A percentile compares a stretch with the other conserved stretches of the same genome.
Conservation (phyloP, 345 rosid genomes). For the Aquilaria sinensis region DNA sequence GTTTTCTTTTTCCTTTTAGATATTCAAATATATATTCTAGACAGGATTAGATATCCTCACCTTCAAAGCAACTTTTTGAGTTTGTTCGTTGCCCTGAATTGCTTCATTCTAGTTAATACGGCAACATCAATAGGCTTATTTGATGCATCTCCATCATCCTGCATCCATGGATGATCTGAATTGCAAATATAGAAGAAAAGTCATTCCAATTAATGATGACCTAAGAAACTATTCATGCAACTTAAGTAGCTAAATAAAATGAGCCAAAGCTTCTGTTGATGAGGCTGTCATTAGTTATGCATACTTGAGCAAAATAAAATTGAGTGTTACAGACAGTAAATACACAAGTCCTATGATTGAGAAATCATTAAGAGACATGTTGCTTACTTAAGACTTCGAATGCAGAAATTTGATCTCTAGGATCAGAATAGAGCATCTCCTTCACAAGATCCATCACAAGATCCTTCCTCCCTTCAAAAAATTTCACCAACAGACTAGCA, state of each 20-base stretch:
- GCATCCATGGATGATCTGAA: constrained; percentile 94
- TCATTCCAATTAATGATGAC: too few relatives aligned
- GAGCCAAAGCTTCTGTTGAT: too few relatives aligned
- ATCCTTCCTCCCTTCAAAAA: too few relatives aligned
- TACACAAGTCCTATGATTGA: not conserved
- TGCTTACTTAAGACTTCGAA: constrained; percentile 71
- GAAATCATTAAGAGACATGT: not conserved
- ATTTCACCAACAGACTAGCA: too few relatives aligned
- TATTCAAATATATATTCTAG: too few relatives aligned
- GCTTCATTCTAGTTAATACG: constrained; percentile 93
- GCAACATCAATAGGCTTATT: constrained; percentile 98
- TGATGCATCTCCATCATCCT: constrained; percentile 88
- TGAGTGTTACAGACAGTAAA: too few relatives aligned
- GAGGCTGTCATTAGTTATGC: too few relatives aligned
- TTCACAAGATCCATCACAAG: constrained; percentile 53
- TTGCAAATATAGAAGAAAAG: constrained; percentile 13
- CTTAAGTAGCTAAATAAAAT: too few relatives aligned
- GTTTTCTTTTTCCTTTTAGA: too few relatives aligned
- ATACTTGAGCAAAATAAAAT: too few relatives aligned
- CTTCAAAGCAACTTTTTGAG: constrained; percentile 42
- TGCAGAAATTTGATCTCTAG: constrained; percentile 75
- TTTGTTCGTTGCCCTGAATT: constrained; percentile 98
- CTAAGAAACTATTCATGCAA: too few relatives aligned
- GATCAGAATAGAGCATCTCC: constrained; percentile 72
- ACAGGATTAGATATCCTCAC: too few relatives aligned